A percentile compares a stretch with the other conserved stretches of the same genome.
These are phyloP conservation scores for Paxillus involutus DNA, from an alignment of 768 basidiomycete genomes.

Conservation along the genomic window DNA sequence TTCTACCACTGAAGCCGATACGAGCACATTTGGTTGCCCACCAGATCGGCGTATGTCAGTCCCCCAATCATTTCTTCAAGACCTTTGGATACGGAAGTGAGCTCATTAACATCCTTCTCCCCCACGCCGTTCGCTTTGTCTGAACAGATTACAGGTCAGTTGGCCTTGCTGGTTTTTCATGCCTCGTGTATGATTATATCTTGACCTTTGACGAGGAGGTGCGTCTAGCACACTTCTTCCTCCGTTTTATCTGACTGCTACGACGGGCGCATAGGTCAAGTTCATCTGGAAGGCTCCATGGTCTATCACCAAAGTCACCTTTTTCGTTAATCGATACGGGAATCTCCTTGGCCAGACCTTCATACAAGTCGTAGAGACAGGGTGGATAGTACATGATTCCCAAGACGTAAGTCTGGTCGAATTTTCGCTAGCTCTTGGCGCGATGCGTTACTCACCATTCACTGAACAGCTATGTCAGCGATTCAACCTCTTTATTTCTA, in stretches of 20 bases:
- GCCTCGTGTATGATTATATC: constrained; percentile 5
- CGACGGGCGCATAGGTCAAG: constrained; percentile 5
- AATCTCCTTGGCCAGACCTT: constrained; percentile 19
- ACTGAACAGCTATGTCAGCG: constrained; percentile 15
- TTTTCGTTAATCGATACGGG: constrained; percentile 19
- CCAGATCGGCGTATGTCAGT: not conserved
- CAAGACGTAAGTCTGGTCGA: constrained; percentile 4
- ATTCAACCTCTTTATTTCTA: not conserved
- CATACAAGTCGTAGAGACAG: constrained; percentile 21
- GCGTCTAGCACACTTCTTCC: no score
- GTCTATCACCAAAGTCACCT: constrained; percentile 9
- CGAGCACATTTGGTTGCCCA: not conserved
- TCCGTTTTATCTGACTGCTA: no score
- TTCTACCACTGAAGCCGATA: not conserved
- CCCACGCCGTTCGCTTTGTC: no score
- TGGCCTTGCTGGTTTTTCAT: not conserved
- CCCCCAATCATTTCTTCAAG: not conserved
- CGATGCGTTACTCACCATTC: not conserved
- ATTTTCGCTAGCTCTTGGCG: not conserved
- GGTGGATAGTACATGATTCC: constrained; percentile 15
- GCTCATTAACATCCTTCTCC: not conserved
- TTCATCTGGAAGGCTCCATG: constrained; percentile 18
- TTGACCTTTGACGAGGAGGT: constrained; percentile 9
- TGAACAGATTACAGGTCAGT: not conserved
- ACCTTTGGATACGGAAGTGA: constrained; percentile 6